Conservation (phyloP, 2,329 filamentous ascomycete species). For the Dactylellina haptotyla region DNA sequence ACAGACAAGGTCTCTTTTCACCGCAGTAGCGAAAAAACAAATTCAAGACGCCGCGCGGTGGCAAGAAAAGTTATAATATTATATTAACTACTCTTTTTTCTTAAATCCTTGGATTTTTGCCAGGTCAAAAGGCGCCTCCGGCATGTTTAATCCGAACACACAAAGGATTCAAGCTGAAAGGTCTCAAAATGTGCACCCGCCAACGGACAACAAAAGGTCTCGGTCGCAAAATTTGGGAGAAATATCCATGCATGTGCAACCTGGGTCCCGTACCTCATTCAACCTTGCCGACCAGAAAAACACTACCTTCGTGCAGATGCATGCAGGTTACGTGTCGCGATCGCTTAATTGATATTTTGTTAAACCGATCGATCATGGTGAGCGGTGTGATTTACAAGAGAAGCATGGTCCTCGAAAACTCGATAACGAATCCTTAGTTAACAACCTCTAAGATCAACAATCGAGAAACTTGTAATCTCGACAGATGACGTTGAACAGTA, state of each 20-base stretch:
- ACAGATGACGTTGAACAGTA: constrained; percentile 44
- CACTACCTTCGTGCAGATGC: not conserved
- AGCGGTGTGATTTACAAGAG: too few relatives aligned
- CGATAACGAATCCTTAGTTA: not conserved
- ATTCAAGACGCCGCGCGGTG: not conserved
- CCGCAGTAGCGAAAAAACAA: not conserved
- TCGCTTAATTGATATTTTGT: not conserved
- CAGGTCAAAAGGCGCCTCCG: not conserved
- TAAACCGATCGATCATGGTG: too few relatives aligned
- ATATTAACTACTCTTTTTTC: too few relatives aligned
- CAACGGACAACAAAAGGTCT: too few relatives aligned
- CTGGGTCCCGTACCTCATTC: too few relatives aligned
- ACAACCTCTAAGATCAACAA: constrained; percentile 7
- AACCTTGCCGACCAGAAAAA: too few relatives aligned
- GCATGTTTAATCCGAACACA: not conserved
- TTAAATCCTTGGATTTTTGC: not conserved
- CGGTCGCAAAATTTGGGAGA: not conserved
- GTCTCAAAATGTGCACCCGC: too few relatives aligned
- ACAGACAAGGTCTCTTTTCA: not conserved
- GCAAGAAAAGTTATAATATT: too few relatives aligned
- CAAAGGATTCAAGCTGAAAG: not conserved
- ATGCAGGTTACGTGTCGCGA: not conserved
- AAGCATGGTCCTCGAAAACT: too few relatives aligned
- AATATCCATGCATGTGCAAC: not conserved
- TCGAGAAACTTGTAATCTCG: constrained; percentile 36